Evolutionary conservation across 2,329 filamentous ascomycete genomes (phyloP), one percentile per base, ranked within the genome.

Genomic region (Ambrosiella beaveri): DNA sequence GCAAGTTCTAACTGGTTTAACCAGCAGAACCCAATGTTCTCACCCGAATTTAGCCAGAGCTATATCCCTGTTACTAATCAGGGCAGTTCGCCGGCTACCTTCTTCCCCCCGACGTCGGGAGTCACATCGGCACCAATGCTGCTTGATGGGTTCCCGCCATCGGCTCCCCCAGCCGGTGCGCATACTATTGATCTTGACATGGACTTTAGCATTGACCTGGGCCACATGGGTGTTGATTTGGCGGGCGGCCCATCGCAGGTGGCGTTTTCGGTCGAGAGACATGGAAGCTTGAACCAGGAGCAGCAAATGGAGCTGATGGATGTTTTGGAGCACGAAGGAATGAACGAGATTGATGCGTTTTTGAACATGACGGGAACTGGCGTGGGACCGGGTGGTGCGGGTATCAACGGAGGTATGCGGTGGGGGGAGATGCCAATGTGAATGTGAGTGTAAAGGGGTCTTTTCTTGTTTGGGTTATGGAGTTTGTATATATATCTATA

Each of bases 291-390:
- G 38, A 90, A 82, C 60, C 84, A 89, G 62, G 80, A 88, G 65
- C 87, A 94, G 69, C 88, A 93, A 69, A 71, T 84, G 62, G 86
- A 95, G 71, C 73, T 95, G 41, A 88, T 94, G 85, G 81, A 83
- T 58, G 82, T 82, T 54, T 75, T 95, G 39, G 86, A 93, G 68
- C 85, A 74, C 63, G 79, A 84, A 63, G 81, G 81, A 0, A 71
- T 82, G 66, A 73, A 71, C 35, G 80, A 83, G 55, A 82, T 84
- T 63, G 76, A 83, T 62, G 74, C 74, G 12, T 80, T 81, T 58
- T 68, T 84, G 63, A 80, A 70, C 56, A 71, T 70, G 69, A 66
- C 1, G 7, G 44, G 58, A 13, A 56, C 56, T 2, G 56, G 56
- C 37, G 61, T 57, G 3, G 58, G 56, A 50, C 59, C 68, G 67